phyloP scores from a whole-genome alignment of 495 filamentous ascomycete genomes.

The Penicillium lagena region DNA sequence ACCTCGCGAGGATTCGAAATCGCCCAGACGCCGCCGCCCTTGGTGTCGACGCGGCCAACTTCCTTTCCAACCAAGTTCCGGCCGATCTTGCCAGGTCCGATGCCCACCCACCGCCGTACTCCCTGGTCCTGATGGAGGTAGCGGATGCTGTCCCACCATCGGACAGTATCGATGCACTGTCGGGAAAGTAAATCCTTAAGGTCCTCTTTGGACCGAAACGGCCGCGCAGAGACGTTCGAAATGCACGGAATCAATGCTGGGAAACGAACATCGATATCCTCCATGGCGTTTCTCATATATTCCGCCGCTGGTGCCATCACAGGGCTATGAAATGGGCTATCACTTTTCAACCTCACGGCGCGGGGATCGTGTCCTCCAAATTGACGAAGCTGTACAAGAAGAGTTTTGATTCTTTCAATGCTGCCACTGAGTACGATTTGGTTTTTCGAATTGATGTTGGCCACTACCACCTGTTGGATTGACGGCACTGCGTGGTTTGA shows the following conservation, averaged over 20 bases:
- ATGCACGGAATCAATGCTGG: slow-evolving; percentile 71
- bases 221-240: slow-evolving; percentile 76
- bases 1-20: slow-evolving; percentile 78
- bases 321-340: slow-evolving; percentile 88
- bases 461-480: slow-evolving; percentile 83
- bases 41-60: slow-evolving; percentile 74
- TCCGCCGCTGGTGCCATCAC: slow-evolving; percentile 81
- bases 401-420: slow-evolving; percentile 73
- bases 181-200: slow-evolving; percentile 70
- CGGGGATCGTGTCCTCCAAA: slow-evolving; percentile 92
- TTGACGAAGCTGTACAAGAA: slow-evolving; percentile 84
- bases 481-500: slow-evolving; percentile 57
- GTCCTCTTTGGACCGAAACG: slow-evolving; percentile 65
- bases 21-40: slow-evolving; percentile 91
- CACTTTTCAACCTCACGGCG: slow-evolving; percentile 79
- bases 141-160: slow-evolving; percentile 88
- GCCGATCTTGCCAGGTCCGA: slow-evolving; percentile 92
- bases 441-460: slow-evolving; percentile 92
- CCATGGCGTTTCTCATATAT: slow-evolving; percentile 61
- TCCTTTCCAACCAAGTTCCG: slow-evolving; percentile 93
- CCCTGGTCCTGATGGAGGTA: slow-evolving; percentile 83
- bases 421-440: slow-evolving; percentile 93
- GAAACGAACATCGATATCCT: slow-evolving; percentile 56
- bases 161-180: slow-evolving; percentile 80
- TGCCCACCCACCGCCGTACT: slow-evolving; percentile 83